Evolutionary conservation across 2,329 filamentous ascomycete genomes (phyloP).

Genomic region (Blastomyces gilchristii): DNA sequence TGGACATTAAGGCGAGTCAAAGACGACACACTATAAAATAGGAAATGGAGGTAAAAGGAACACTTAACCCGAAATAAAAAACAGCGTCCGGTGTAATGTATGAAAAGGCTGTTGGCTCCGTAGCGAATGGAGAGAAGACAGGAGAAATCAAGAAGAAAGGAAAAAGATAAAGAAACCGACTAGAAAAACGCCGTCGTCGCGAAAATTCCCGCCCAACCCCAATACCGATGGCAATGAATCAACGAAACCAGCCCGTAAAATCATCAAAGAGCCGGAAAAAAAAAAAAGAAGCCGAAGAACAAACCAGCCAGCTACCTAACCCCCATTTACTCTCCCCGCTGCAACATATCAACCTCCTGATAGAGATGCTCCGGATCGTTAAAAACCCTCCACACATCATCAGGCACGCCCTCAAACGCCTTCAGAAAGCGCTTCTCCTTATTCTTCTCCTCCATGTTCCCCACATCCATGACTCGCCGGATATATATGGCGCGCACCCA

Average conservation of each 20-base stretch:
- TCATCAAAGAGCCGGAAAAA: neutral
- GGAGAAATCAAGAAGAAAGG: neutral
- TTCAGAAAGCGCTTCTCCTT: constrained; percentile 65
- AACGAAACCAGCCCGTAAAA: neutral
- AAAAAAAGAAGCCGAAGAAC: neutral
- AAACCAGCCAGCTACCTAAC: too few relatives aligned
- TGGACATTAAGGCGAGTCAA: too few relatives aligned
- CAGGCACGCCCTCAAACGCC: constrained; percentile 68
- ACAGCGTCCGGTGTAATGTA: too few relatives aligned
- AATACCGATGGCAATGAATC: neutral
- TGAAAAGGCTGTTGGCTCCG: too few relatives aligned
- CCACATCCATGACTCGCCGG: constrained; percentile 67
- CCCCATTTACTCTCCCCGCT: constrained; percentile 15
- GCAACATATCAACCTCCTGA: constrained; percentile 24
- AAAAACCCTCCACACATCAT: constrained; percentile 69
- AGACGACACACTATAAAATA: too few relatives aligned
- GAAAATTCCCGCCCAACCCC: neutral
- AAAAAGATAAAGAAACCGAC: neutral
- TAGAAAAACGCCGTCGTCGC: neutral
- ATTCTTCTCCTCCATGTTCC: constrained; percentile 64
- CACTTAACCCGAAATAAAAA: too few relatives aligned
- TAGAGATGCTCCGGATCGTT: constrained; percentile 58
- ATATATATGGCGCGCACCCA: constrained; percentile 83
- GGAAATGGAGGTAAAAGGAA: too few relatives aligned
- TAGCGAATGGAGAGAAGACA: too few relatives aligned